Evolutionary conservation across 2,329 filamentous ascomycete species (phyloP), one percentile per base, ranked within the genome.

Genomic region (Ophiostoma triangulosporum): DNA sequence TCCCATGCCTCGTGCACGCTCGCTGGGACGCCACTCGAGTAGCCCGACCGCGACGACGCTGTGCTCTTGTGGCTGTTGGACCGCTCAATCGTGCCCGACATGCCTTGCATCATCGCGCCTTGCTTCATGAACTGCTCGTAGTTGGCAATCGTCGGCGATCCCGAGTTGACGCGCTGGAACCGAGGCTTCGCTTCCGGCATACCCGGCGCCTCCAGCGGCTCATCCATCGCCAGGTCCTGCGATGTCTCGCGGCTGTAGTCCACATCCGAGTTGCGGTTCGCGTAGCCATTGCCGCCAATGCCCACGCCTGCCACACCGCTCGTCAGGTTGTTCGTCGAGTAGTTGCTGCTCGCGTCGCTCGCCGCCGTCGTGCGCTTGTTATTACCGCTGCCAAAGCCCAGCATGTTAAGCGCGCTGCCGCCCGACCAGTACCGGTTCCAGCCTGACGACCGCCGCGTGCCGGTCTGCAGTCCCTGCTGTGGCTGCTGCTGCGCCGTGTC

Each of bases 351-450:
- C 20, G 64, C 70, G n/a, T 73, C 69, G 0, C 78, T 83, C 32
- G 69, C 67, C 57, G 75, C 66, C 62, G 73, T 70, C 33, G 69
- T 63, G 58, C 64, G 51, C 33, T 50, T 50, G 17, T 29, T 43
- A 35, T 54, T 64, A 14, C 79, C 80, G 12, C 36, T 52, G 15
- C 46, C 78, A 51, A 81, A 77, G 14, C 80, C 81, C 7, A 86
- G 70, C 24, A 84, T 76, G 61, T 83, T 83, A 54, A 83, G 68
- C 7, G 81, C 77, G 59, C 83, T 85, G 52, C 84, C 84, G 50
- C 83, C 83, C 14, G 83, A 86, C 77, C 85, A 88, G 67, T 88
- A 88, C 52, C 79, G 72, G 65, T 86, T 87, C 84, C 84, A 88
- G 48, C 83, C 83, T 3, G 83, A 87, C 60, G 82, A 86, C 62